phyloP scores from a whole-genome alignment of 1,284 basidiomycete species.

The Boletus nobilissimus region DNA sequence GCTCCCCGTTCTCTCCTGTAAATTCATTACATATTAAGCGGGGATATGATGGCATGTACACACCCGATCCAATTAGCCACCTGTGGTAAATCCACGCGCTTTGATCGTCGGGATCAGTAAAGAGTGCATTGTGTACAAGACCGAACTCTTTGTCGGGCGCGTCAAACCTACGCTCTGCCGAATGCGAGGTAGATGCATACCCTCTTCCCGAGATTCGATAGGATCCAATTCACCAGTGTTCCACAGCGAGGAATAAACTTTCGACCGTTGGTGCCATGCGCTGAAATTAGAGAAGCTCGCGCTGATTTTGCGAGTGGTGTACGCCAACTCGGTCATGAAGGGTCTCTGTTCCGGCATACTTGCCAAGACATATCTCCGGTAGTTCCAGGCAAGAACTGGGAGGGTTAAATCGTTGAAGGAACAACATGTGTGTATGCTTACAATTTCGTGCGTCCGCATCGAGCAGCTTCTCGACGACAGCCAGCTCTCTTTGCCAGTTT shows the following conservation, averaged over 20 bases:
- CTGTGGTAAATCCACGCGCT: slow-evolving; percentile 98
- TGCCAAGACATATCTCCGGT: slow-evolving; percentile 84
- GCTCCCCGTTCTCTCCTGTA: slow-evolving; percentile 62
- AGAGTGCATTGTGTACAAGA: slow-evolving; percentile 92
- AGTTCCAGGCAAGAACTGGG: slow-evolving; percentile 92
- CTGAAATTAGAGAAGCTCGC: slow-evolving; percentile 97
- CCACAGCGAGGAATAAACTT: slow-evolving; percentile 81
- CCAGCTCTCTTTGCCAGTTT: slow-evolving; percentile 86
- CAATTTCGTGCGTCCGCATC: slow-evolving; percentile 91
- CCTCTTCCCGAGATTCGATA: slow-evolving; percentile 68
- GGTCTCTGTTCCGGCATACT: slow-evolving; percentile 70
- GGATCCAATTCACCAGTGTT: slow-evolving; percentile 61
- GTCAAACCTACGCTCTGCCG: neutral
- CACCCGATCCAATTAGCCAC: slow-evolving; percentile 89
- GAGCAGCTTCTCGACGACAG: slow-evolving; percentile 89
- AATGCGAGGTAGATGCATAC: slow-evolving; percentile 50
- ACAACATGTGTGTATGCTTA: slow-evolving; percentile 53
- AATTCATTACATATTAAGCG: neutral
- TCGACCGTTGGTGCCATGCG: slow-evolving; percentile 98
- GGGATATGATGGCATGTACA: slow-evolving; percentile 29
- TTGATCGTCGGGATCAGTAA: slow-evolving; percentile 96
- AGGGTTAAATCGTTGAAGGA: slow-evolving; percentile 15
- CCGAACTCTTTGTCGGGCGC: slow-evolving; percentile 78
- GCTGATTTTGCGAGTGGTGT: slow-evolving; percentile 92
- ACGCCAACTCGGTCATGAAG: slow-evolving; percentile 73